These are phyloP conservation scores for Paecilomyces sp. DNA, from an alignment of 2,329 filamentous ascomycete genomes.

Conservation along the genomic window DNA sequence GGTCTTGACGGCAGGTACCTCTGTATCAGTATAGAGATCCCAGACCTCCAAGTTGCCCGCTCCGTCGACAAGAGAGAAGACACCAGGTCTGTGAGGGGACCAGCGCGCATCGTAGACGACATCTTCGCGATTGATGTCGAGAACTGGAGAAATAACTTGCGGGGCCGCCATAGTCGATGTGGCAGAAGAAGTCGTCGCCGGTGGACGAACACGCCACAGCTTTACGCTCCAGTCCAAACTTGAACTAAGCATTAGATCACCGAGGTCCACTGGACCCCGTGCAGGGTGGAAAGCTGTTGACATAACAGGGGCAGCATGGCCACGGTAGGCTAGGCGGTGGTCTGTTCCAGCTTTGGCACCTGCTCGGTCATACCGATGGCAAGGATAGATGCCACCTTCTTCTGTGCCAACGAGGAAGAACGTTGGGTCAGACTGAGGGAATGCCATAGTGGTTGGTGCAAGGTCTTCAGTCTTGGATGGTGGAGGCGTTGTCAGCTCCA, in stretches of 20 bases:
- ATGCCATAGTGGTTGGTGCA: slow-evolving; percentile 87
- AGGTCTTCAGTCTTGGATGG: slow-evolving; percentile 91
- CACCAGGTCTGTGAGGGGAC: slow-evolving; percentile 88
- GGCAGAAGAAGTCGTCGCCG: slow-evolving; percentile 31
- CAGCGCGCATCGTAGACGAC: slow-evolving; percentile 94
- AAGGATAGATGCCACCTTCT: slow-evolving; percentile 92
- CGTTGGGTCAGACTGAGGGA: slow-evolving; percentile 89
- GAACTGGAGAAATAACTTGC: slow-evolving; percentile 61
- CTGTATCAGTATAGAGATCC: slow-evolving; percentile 87
- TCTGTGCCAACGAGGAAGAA: slow-evolving; percentile 97
- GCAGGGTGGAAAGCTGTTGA: slow-evolving; percentile 92
- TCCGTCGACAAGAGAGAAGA: slow-evolving; percentile 92
- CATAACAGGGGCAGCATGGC: slow-evolving; percentile 91
- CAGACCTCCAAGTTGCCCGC: slow-evolving; percentile 88
- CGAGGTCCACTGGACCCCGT: slow-evolving; percentile 84
- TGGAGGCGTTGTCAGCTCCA: slow-evolving; percentile 77
- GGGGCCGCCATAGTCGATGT: slow-evolving; percentile 30
- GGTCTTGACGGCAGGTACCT: slow-evolving; percentile 80
- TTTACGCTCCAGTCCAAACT: slow-evolving; percentile 96
- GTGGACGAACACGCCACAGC: slow-evolving; percentile 78
- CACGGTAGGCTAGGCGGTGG: slow-evolving; percentile 76
- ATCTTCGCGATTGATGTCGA: slow-evolving; percentile 90
- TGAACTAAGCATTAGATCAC: slow-evolving; percentile 85
- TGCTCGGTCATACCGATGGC: slow-evolving; percentile 93
- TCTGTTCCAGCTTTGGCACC: slow-evolving; percentile 96